Base-by-base conservation (phyloP, 75 land plant genomes). In the Pinus taeda region DNA sequence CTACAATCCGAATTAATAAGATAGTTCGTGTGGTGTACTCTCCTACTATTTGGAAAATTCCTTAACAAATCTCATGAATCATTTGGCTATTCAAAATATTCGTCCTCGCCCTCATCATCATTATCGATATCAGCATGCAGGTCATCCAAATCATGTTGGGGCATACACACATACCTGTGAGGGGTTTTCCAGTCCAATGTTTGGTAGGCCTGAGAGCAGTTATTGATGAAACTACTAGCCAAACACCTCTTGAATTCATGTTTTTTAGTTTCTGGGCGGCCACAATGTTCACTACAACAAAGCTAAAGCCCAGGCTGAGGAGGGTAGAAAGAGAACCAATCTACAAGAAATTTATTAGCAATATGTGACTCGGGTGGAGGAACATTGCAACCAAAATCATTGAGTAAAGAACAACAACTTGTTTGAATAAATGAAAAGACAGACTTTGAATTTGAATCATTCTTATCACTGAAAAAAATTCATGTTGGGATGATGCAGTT, bases 171-270 rank as follows among this genome's bases (percentile, higher is more conserved):
- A 33, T 33, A 33, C 2, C 1, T 33, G 33, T 33, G 33, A 33
- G 1, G 2, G 33, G 33, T 33, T 81, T 92, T 92, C 97, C 95
- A 92, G 61, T 92, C 93, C 17, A 92, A 75, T 45, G 97, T 95
- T 78, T 94, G 97, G 59, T 93, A 94, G 2, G 95, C 97, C 7
- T 95, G 82, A 0, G 97, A 92, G 82, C 97, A 94, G 83, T 94
- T 90, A 57, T 94, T 94, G 29, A 94, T 95, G 12, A 80, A 67
- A 6, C 97, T 92, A 73, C 97, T 92, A 5, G 87, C 97, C 1
- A 95, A 92, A 77, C 97, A 94, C 60, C 93, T 75, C 37, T 93
- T 76, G 81, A 94, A 94, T 83, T 94, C 97, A 75, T 94, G 95
- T 67, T 76, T 66, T 57, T 95, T 60, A 5, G 95, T 90, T 81